Evolutionary conservation across 2,329 filamentous ascomycete species (phyloP).

Genomic region (Dactylellina leptospora): DNA sequence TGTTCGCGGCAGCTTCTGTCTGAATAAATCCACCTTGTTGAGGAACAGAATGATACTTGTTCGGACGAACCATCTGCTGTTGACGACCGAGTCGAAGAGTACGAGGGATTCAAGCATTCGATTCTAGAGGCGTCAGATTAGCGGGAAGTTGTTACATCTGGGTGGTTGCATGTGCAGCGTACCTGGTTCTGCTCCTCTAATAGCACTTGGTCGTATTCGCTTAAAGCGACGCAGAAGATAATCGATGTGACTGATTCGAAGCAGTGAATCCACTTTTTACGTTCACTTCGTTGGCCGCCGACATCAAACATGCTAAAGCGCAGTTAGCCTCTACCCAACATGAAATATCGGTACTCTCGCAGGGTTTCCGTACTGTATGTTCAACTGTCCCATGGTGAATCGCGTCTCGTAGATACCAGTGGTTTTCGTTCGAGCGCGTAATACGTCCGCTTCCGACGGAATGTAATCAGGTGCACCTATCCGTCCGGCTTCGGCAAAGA

Average conservation of each 20-base stretch:
- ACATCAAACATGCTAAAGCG: conserved; percentile 93
- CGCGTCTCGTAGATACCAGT: conserved; percentile 99
- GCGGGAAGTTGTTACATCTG: too few species aligned
- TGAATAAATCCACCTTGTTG: conserved; percentile 99
- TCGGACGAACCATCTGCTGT: conserved; percentile 98
- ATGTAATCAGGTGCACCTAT: conserved; percentile 87
- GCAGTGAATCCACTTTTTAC: conserved; percentile 99
- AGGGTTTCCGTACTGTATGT: conserved; percentile 80
- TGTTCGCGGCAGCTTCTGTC: conserved; percentile 87
- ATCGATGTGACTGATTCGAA: conserved; percentile 99
- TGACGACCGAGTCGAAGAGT: conserved; percentile 97
- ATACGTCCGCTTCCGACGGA: conserved; percentile 91
- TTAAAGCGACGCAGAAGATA: conserved; percentile 97
- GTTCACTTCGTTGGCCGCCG: conserved; percentile 92
- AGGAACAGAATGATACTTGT: conserved; percentile 98
- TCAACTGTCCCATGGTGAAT: conserved; percentile 97
- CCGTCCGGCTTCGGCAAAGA: conserved; percentile 90
- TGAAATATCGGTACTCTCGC: conserved; percentile 9
- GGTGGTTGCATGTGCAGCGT: conserved; percentile 59
- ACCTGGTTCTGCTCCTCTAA: conserved; percentile 97
- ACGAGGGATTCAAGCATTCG: conserved; percentile 99
- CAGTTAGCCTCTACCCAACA: conserved; percentile 56
- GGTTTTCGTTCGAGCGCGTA: conserved; percentile 95
- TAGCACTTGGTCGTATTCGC: conserved; percentile 97
- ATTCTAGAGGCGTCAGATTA: conserved; percentile 69